Base-by-base conservation (phyloP, 345 rosid genomes). In the Citrus australasica region DNA sequence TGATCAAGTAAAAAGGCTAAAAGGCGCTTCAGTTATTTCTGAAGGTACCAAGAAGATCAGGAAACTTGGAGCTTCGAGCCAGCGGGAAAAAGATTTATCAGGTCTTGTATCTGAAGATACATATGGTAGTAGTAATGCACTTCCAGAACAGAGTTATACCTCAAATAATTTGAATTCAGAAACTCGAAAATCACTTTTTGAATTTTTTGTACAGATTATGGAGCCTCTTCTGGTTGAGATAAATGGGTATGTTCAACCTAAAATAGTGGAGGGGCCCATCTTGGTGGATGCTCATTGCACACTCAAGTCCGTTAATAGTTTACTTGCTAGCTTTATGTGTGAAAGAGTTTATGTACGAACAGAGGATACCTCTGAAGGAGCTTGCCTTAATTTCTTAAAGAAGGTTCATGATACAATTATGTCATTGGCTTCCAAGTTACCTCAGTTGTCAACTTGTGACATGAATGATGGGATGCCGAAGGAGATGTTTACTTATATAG, bases 311-410 rank as follows among this genome's bases (percentile, higher is more conserved):
- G 78, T 89, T 37, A 94, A 90, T 78, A 84, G 78, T 78, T 81
- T 92, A 80, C 85, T 94, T 71, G 87, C 67, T 76, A 77, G 85
- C 84, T 82, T 92, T 80, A 79, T 85, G 64, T 82, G 27, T 40
- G 94, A 85, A 80, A 86, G 85, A 38, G 77, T 92, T 69, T 92
- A 92, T 82, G 38, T 90, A 51, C 90, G 89, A 83, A 88, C 94
- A 53, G 98, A 94, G 80, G 98, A 94, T 84, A 83, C 83, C 70
- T 87, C 93, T 64, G 91, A 85, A 83, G 98, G 97, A 83, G 92
- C 93, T 83, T 88, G 89, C 84, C 83, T 88, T 80, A 85, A 76
- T 83, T 92, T 92, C 85, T 84, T 96, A 73, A 90, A 84, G 89
- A 86, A 87, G 83, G 88, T 87, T 74, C 90, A 89, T 71, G 74